Conservation (phyloP, 208 protist genomes). For the Leptomonas pyrrhocoris region DNA sequence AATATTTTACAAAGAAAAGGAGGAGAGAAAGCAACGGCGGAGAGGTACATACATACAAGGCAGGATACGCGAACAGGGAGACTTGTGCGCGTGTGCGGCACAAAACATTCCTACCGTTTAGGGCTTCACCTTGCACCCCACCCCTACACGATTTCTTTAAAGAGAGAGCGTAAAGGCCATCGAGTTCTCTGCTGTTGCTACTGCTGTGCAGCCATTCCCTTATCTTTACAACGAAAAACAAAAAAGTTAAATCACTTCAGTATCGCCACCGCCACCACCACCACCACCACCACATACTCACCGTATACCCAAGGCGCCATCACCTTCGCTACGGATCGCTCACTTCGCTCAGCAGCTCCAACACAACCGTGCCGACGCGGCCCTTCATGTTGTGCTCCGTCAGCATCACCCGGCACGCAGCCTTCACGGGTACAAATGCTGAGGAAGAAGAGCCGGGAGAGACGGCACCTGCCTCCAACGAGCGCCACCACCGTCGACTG, state of each 20-base stretch:
- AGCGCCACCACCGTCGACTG: slow-evolving; percentile 28
- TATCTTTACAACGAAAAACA: not conserved
- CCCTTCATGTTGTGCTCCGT: slow-evolving; percentile 70
- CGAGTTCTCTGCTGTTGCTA: too few relatives aligned
- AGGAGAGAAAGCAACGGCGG: not conserved
- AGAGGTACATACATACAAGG: too few relatives aligned
- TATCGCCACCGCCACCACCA: not conserved
- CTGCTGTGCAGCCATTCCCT: not conserved
- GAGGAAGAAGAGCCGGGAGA: too few relatives aligned
- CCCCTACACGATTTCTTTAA: too few relatives aligned
- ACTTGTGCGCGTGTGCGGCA: too few relatives aligned
- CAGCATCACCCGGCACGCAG: slow-evolving; percentile 42
- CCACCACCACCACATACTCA: not conserved
- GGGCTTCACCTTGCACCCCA: too few relatives aligned
- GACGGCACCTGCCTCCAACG: too few relatives aligned
- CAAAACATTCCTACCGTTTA: too few relatives aligned
- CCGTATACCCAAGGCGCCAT: not conserved
- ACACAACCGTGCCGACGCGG: slow-evolving; percentile 41
- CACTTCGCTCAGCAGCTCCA: slow-evolving; percentile 41
- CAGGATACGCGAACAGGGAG: too few relatives aligned
- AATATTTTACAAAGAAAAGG: slow-evolving; percentile 9
- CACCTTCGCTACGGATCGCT: not conserved
- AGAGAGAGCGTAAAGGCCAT: too few relatives aligned
- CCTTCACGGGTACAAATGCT: slow-evolving; percentile 24
- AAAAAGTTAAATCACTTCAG: too few relatives aligned